A percentile compares a stretch with the other conserved stretches of the same genome.
Evolutionary conservation across 192 early-diverging fungal genomes (phyloP).

Genomic region (Backusella psychrophila): DNA sequence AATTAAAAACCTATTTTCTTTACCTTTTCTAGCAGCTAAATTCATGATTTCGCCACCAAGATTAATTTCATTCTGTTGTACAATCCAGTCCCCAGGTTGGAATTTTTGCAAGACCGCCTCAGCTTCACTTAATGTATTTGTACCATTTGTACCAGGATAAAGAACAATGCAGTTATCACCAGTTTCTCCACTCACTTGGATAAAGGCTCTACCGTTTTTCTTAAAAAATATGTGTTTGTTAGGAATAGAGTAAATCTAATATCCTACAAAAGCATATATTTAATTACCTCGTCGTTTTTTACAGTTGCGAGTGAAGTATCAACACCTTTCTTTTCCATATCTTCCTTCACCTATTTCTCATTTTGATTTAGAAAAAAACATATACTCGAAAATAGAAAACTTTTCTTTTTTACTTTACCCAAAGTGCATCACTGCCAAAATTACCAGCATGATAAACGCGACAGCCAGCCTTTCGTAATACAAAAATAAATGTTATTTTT

Average conservation of each 20-base stretch:
- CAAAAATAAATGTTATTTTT: not conserved
- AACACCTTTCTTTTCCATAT: slow-evolving; percentile 63
- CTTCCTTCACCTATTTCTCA: slow-evolving; percentile 43
- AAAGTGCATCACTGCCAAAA: slow-evolving; percentile 80
- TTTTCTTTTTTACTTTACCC: slow-evolving; percentile 36
- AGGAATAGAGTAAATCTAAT: not conserved
- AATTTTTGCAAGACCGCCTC: slow-evolving; percentile 51
- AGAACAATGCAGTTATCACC: slow-evolving; percentile 91
- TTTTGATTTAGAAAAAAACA: not conserved
- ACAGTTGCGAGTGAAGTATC: slow-evolving; percentile 59
- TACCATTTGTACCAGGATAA: slow-evolving; percentile 75
- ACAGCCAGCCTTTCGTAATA: slow-evolving; percentile 51
- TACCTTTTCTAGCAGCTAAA: slow-evolving; percentile 52
- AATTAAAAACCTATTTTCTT: not conserved
- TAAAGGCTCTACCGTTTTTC: slow-evolving; percentile 81
- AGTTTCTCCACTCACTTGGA: slow-evolving; percentile 67
- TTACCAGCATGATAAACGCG: slow-evolving; percentile 73
- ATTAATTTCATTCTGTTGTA: slow-evolving; percentile 89
- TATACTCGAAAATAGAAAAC: not conserved
- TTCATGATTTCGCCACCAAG: slow-evolving; percentile 62
- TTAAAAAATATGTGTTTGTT: slow-evolving; percentile 15
- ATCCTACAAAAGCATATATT: not conserved
- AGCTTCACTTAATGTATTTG: slow-evolving; percentile 48
- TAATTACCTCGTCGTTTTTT: slow-evolving; percentile 45
- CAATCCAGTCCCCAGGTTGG: slow-evolving; percentile 66